Evolutionary conservation across 345 rosid genomes (phyloP).

Genomic region (Gossypium raimondii): DNA sequence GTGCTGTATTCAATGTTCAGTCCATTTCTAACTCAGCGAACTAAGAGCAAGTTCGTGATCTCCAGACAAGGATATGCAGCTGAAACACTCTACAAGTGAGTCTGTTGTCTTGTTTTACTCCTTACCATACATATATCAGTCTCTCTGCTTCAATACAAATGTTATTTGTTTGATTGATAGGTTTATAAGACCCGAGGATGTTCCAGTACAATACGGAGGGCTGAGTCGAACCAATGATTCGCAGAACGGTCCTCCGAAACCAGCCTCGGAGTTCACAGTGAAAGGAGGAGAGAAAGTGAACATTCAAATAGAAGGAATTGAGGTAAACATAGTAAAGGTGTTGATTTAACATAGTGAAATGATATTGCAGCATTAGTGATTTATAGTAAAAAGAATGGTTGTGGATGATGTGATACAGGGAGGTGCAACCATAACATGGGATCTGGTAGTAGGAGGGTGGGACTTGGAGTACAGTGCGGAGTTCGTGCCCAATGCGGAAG

Average conservation of each 20-base stretch:
- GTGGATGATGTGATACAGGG: constrained; percentile 33
- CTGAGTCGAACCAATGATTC: neutral
- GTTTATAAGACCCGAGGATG: constrained; percentile 56
- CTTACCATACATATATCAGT: neutral
- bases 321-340: constrained; percentile 29
- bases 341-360: neutral
- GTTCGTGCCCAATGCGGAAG: constrained; percentile 76
- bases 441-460: constrained; percentile 97
- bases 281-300: constrained; percentile 65
- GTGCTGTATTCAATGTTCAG: constrained; percentile 78
- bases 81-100: constrained; percentile 78
- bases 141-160: neutral
- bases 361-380: neutral
- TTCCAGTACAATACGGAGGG: neutral
- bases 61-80: constrained; percentile 87
- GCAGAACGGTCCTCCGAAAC: constrained; percentile 42
- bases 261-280: neutral
- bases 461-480: constrained; percentile 95
- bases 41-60: constrained; percentile 94
- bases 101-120: neutral
- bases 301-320: constrained; percentile 96
- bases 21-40: constrained; percentile 89
- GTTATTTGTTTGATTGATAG: constrained; percentile 29
- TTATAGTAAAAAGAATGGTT: neutral
- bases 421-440: constrained; percentile 91